Evolutionary conservation across 2,329 filamentous ascomycete species (phyloP).

Genomic region (Apiospora hydei): DNA sequence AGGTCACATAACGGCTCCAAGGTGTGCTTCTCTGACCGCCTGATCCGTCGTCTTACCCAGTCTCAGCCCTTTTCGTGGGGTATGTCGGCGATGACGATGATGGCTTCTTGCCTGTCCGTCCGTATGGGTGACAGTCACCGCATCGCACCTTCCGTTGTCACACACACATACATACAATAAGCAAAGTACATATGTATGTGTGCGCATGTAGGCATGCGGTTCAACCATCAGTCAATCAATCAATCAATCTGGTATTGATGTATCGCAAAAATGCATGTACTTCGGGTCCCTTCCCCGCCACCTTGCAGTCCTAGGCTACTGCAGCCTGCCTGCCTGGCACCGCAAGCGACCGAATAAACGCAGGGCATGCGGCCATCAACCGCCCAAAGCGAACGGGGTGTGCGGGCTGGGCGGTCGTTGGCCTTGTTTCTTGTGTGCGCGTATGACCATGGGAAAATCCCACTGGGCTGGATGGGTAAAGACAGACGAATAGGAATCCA

Average conservation of each 20-base stretch:
- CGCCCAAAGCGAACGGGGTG: slow-evolving; percentile 3
- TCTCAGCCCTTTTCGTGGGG: background rate
- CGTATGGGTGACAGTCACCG: slow-evolving; percentile 8
- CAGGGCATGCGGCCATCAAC: background rate
- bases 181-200: background rate
- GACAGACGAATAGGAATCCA: background rate
- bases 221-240: background rate
- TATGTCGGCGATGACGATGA: slow-evolving; percentile 2
- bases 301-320: background rate
- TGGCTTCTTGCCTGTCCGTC: background rate
- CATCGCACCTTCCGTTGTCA: background rate
- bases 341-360: slow-evolving; percentile 19
- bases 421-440: slow-evolving; percentile 12
- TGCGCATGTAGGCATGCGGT: background rate
- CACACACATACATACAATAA: slow-evolving; percentile 1
- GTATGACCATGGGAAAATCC: slow-evolving; percentile 9
- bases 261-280: slow-evolving; percentile 7
- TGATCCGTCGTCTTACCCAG: background rate
- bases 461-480: background rate
- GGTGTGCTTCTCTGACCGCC: background rate
- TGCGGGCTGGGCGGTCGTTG: background rate
- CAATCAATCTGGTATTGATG: background rate
- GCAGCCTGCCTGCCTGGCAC: slow-evolving; percentile 16
- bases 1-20: background rate
- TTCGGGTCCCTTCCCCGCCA: slow-evolving; percentile 17